Percentiles rank a stretch among this genome's conserved stretches.
These are phyloP conservation scores for Spatholobus suberectus DNA, from an alignment of 306 rosid genomes.

Conservation along the genomic window DNA sequence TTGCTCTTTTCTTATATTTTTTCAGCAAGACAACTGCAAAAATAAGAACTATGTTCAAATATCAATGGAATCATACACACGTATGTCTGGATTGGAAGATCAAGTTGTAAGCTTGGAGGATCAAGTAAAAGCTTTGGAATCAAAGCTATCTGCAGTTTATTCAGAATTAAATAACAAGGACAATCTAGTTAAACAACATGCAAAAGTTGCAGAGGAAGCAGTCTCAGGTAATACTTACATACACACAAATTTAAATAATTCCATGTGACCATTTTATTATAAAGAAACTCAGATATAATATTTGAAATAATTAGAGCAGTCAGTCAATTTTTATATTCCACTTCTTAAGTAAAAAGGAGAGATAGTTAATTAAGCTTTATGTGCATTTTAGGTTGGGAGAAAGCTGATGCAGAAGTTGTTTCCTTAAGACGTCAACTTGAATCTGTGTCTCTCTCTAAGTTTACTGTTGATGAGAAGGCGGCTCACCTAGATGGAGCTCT, in stretches of 20 bases:
- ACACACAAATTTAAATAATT: constrained; percentile 7
- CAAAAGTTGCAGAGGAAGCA: constrained; percentile 97
- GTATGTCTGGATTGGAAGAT: constrained; percentile 74
- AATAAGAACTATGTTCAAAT: constrained; percentile 81
- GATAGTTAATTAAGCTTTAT: background rate
- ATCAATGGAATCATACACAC: constrained; percentile 81
- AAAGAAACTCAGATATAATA: background rate
- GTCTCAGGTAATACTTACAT: constrained; percentile 69
- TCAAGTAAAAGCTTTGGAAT: constrained; percentile 68
- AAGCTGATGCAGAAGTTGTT: constrained; percentile 90
- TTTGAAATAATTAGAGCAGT: background rate
- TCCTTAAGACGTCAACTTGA: constrained; percentile 75
- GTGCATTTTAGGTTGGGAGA: constrained; percentile 86
- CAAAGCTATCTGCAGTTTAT: constrained; percentile 63
- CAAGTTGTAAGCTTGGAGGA: constrained; percentile 70
- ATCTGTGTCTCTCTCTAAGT: constrained; percentile 74
- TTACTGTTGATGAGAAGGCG: constrained; percentile 76
- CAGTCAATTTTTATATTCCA: background rate
- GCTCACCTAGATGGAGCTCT: constrained; percentile 88
- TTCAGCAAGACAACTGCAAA: constrained; percentile 63
- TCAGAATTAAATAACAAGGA: constrained; percentile 79
- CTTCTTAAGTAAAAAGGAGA: background rate
- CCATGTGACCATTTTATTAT: background rate
- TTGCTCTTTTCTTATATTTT: constrained; percentile 23
- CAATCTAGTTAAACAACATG: constrained; percentile 80